Evolutionary conservation across 2,329 filamentous ascomycete species (phyloP).

Genomic region (Cercospora canescens): DNA sequence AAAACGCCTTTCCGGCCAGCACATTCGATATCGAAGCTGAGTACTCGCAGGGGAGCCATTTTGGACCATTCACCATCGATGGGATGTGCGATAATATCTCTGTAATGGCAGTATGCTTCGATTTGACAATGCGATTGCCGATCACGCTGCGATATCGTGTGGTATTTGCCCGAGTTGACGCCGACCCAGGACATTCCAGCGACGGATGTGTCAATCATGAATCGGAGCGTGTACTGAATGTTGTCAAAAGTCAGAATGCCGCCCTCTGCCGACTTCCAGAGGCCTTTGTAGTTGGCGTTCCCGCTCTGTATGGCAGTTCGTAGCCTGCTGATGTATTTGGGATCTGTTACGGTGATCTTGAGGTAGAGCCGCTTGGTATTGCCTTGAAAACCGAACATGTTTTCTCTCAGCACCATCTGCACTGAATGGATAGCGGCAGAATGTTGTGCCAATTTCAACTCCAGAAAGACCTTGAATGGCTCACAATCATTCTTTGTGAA

Average conservation of each 20-base stretch:
- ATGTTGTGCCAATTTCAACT: slow-evolving; percentile 73
- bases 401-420: slow-evolving; percentile 79
- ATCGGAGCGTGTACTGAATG: slow-evolving; percentile 89
- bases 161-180: slow-evolving; percentile 72
- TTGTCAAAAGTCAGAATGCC: slow-evolving; percentile 92
- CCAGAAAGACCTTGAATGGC: slow-evolving; percentile 76
- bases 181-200: slow-evolving; percentile 98
- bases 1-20: slow-evolving; percentile 97
- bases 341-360: slow-evolving; percentile 90
- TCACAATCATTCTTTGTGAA: slow-evolving; percentile 79
- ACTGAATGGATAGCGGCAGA: slow-evolving; percentile 77
- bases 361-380: slow-evolving; percentile 90
- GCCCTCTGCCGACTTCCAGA: slow-evolving; percentile 73
- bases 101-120: slow-evolving; percentile 81
- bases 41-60: slow-evolving; percentile 87
- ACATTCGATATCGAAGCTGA: slow-evolving; percentile 99
- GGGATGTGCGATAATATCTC: slow-evolving; percentile 80
- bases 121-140: slow-evolving; percentile 94
- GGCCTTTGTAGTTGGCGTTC: slow-evolving; percentile 81
- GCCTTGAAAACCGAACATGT: slow-evolving; percentile 90
- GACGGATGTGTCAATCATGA: slow-evolving; percentile 97
- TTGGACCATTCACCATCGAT: slow-evolving; percentile 95
- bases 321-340: slow-evolving; percentile 76
- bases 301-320: slow-evolving; percentile 73
- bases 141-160: slow-evolving; percentile 63